phyloP scores from a whole-genome alignment of 2,329 filamentous ascomycete species.

The Paradendryphiella salina region DNA sequence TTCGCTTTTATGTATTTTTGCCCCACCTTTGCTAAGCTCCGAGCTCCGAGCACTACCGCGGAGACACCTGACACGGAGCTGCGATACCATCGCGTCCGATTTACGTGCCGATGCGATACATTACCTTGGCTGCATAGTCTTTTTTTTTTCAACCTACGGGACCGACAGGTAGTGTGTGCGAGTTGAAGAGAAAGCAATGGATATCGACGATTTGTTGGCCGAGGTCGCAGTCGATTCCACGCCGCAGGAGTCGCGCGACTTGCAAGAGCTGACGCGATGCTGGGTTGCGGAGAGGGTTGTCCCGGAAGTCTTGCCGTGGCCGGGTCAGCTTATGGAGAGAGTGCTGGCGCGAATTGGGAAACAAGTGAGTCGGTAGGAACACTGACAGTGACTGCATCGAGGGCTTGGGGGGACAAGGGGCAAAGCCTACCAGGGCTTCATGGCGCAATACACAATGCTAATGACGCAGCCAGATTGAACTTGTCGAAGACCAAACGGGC shows the following conservation, averaged over 20 bases:
- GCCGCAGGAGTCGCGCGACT: constrained; percentile 68
- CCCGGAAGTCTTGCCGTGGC: constrained; percentile 83
- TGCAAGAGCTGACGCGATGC: constrained; percentile 85
- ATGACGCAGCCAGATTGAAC: constrained; percentile 50
- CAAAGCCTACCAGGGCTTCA: not conserved
- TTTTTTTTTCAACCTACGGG: not conserved
- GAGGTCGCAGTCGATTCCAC: constrained; percentile 51
- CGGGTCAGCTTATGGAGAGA: constrained; percentile 76
- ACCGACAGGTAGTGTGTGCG: not conserved
- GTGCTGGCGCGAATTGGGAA: constrained; percentile 63
- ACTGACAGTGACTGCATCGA: not conserved
- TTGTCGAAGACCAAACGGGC: constrained; percentile 66
- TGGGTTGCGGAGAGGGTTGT: constrained; percentile 93
- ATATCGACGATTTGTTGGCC: constrained; percentile 58
- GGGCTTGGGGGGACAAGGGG: not conserved
- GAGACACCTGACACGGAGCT: not conserved
- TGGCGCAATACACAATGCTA: constrained; percentile 12
- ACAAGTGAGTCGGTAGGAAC: constrained; percentile 37
- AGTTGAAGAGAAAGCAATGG: constrained; percentile 36
- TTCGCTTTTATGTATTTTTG: constrained; percentile 3
- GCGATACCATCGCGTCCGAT: not conserved
- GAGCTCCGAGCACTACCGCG: not conserved
- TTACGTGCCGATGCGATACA: not conserved
- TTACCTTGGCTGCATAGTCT: not conserved
- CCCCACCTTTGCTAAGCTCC: constrained; percentile 3